Evolutionary conservation across 139 green algal genomes (phyloP), one percentile per base, ranked within the genome.

Genomic region (Marvania coccoides): DNA sequence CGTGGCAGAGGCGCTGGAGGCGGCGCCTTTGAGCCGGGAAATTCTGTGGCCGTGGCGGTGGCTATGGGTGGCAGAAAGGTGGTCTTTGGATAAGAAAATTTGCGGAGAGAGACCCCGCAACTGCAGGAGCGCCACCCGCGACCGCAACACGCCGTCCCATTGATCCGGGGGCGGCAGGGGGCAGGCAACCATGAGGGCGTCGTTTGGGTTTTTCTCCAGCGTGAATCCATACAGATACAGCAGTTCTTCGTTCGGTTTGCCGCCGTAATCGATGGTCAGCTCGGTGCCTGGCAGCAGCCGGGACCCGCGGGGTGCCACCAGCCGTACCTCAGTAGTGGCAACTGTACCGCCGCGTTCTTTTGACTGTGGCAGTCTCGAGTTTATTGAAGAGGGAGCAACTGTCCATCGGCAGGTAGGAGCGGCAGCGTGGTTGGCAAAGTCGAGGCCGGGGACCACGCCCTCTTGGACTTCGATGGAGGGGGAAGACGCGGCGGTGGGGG

Each of bases 201-300:
- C 88, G 69, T 84, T 24, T 0, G 82, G 73, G 69, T 93, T 92
- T 58, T 70, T 35, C 2, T 70, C 47, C 45, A 76, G 5, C 1
- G 81, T 73, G 71, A 95, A 94, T 14, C 89, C 90, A 65, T 96
- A 89, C 29, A 85, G 67, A 51, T 92, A 82, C 29, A 96, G 73
- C 63, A 96, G 69, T 77, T 93, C 83, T 67, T 96, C 90, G 30
- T 95, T 93, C 60, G 68, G 76, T 47, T 78, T 78, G 57, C 79
- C 71, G 13, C 83, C 80, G 39, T 88, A 87, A 38, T 36, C 68
- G 35, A 88, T 83, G 24, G 54, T 75, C 15, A 94, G 34, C 70
- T 91, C 84, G 0, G 79, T 28, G 3, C 83, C 87, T 2, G 75
- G 29, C 4, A 7, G 14, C 2, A 55, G 60, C 34, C 30, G n/a